Conservation (phyloP, 176 grass and related monocot species). For the Oryza meridionalis region DNA sequence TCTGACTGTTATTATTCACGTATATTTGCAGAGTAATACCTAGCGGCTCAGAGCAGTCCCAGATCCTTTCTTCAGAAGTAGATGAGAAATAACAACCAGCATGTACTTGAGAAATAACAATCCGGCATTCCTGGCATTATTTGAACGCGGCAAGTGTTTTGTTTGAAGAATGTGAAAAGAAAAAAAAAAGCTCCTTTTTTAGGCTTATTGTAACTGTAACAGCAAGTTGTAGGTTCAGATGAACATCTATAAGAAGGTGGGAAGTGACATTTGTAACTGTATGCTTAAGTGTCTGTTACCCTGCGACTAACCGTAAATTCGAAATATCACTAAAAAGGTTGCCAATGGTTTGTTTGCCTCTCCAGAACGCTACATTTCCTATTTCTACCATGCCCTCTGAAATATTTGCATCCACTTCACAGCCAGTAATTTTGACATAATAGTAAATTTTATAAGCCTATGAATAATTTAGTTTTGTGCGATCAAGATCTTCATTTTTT, state of each 20-base stretch:
- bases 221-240: neutral
- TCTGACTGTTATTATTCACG: slow-evolving; percentile 4
- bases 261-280: neutral
- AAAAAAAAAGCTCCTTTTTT: too few species aligned
- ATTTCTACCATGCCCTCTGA: too few species aligned
- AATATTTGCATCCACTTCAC: neutral
- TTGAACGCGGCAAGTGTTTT: slow-evolving; percentile 14
- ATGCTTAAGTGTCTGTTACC: neutral
- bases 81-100: neutral
- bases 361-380: neutral
- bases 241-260: neutral
- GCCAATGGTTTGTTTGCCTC: neutral
- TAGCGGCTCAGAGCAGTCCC: neutral
- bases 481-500: too few species aligned
- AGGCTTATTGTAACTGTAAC: neutral
- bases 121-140: neutral
- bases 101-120: too few species aligned
- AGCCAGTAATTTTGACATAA: neutral
- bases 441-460: too few species aligned
- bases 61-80: neutral
- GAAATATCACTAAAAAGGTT: neutral
- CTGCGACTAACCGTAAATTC: neutral
- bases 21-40: slow-evolving; percentile 42
- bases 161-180: neutral
- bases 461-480: too few species aligned